phyloP scores from a whole-genome alignment of 768 basidiomycete species.

The Suillus brevipes region DNA sequence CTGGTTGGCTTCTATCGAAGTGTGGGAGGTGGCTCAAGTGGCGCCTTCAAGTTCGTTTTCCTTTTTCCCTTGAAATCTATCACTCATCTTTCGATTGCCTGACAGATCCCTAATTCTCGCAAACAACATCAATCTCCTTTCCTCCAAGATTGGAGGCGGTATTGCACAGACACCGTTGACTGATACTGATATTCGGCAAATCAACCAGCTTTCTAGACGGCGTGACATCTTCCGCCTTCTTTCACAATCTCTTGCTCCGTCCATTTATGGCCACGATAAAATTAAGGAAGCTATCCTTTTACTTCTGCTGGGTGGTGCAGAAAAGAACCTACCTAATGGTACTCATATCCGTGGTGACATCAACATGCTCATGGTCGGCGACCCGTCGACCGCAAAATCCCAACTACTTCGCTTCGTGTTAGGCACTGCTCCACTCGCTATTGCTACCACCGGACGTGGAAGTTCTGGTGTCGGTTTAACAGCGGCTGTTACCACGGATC shows the following conservation, averaged over 20 bases:
- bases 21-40: constrained; percentile 85
- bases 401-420: constrained; percentile 96
- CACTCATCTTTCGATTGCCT: constrained; percentile 17
- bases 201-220: constrained; percentile 90
- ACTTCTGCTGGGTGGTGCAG: constrained; percentile 91
- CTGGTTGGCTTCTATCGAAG: constrained; percentile 94
- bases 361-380: constrained; percentile 99
- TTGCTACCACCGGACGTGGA: constrained; percentile 97
- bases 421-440: constrained; percentile 93
- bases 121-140: constrained; percentile 92
- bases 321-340: constrained; percentile 96
- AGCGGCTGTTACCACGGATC: constrained; percentile 97
- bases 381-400: constrained; percentile 97
- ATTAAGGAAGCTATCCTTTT: constrained; percentile 95
- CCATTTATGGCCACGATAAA: constrained; percentile 94
- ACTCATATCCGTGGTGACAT: constrained; percentile 99
- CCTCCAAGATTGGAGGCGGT: constrained; percentile 93
- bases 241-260: constrained; percentile 94
- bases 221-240: constrained; percentile 85
- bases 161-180: constrained; percentile 92
- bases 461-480: constrained; percentile 99
- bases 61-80: constrained; percentile 15
- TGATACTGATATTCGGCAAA: constrained; percentile 91
- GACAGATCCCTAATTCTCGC: constrained; percentile 87
- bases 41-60: constrained; percentile 83